Conservation (phyloP, 2,329 filamentous ascomycete genomes). For the Colletotrichum musicola region DNA sequence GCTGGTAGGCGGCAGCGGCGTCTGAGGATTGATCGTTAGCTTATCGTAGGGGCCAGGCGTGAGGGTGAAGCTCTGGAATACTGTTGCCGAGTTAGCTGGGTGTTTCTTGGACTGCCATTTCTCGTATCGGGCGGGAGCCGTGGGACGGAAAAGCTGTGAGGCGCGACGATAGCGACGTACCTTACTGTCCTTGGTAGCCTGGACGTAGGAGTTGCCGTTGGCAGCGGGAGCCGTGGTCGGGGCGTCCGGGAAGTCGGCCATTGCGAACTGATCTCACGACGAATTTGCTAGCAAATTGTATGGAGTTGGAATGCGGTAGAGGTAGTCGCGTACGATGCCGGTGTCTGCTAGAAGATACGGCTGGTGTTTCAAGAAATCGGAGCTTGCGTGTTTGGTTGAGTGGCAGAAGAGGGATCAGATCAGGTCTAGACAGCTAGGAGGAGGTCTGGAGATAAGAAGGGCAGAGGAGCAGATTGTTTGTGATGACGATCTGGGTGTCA, state of each 20-base stretch:
- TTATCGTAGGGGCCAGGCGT: slow-evolving; percentile 40
- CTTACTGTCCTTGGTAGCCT: slow-evolving; percentile 67
- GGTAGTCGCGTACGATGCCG: slow-evolving; percentile 33
- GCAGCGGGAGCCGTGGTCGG: slow-evolving; percentile 48
- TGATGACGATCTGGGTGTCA: slow-evolving; percentile 24
- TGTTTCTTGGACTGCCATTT: not conserved
- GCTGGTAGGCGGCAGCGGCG: slow-evolving; percentile 62
- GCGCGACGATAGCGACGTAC: slow-evolving; percentile 51
- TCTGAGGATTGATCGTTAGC: slow-evolving; percentile 56
- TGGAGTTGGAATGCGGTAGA: slow-evolving; percentile 32
- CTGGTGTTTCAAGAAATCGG: slow-evolving; percentile 30
- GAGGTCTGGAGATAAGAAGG: slow-evolving; percentile 17
- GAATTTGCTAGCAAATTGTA: slow-evolving; percentile 41
- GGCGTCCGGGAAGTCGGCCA: slow-evolving; percentile 57
- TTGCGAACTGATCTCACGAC: slow-evolving; percentile 44
- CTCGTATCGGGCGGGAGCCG: slow-evolving; percentile 3
- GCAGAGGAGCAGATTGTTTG: slow-evolving; percentile 21
- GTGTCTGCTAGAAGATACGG: slow-evolving; percentile 32
- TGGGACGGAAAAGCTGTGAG: slow-evolving; percentile 16
- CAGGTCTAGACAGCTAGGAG: slow-evolving; percentile 1
- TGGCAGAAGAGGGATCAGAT: slow-evolving; percentile 7
- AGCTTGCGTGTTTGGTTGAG: slow-evolving; percentile 19
- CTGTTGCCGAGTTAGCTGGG: slow-evolving; percentile 50
- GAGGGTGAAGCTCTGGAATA: slow-evolving; percentile 47
- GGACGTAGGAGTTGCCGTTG: slow-evolving; percentile 61